Conservation (phyloP, 768 basidiomycete genomes). For the Russula vinacea region DNA sequence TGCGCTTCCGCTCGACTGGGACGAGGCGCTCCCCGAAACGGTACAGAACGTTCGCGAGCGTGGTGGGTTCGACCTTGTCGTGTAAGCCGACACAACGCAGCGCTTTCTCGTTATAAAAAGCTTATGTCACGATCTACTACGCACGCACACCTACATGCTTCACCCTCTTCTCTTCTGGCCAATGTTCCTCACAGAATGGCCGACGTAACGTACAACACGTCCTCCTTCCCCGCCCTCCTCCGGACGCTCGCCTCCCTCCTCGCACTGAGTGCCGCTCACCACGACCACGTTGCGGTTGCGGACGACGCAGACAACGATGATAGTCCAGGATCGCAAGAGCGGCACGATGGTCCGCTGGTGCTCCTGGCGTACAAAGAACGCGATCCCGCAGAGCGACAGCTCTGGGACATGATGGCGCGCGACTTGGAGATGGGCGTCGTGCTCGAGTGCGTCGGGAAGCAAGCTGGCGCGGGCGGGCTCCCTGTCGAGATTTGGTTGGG, state of each 20-base stretch:
- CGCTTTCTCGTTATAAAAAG: not conserved
- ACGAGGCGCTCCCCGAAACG: constrained; percentile 50
- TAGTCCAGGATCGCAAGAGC: constrained; percentile 30
- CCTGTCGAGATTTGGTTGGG: constrained; percentile 74
- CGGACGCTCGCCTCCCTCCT: constrained; percentile 59
- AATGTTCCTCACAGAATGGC: constrained; percentile 60
- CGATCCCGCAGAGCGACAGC: constrained; percentile 64
- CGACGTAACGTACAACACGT: constrained; percentile 89
- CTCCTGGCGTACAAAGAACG: constrained; percentile 87
- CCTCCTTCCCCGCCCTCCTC: constrained; percentile 75
- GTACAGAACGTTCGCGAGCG: constrained; percentile 36
- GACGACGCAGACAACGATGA: not conserved
- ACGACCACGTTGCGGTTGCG: no score
- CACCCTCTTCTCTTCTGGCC: not conserved
- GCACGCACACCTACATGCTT: not conserved
- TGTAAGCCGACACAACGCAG: constrained; percentile 47
- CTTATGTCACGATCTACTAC: not conserved
- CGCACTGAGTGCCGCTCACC: constrained; percentile 23
- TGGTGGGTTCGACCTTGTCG: constrained; percentile 55
- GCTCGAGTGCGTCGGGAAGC: constrained; percentile 54
- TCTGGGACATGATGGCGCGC: constrained; percentile 60
- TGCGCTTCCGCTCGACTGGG: constrained; percentile 69
- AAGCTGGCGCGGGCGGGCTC: constrained; percentile 57
- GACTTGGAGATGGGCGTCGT: constrained; percentile 52
- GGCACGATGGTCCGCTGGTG: constrained; percentile 42